Conservation (phyloP, 1,284 basidiomycete species). For the Cryptococcus hybrid region DNA sequence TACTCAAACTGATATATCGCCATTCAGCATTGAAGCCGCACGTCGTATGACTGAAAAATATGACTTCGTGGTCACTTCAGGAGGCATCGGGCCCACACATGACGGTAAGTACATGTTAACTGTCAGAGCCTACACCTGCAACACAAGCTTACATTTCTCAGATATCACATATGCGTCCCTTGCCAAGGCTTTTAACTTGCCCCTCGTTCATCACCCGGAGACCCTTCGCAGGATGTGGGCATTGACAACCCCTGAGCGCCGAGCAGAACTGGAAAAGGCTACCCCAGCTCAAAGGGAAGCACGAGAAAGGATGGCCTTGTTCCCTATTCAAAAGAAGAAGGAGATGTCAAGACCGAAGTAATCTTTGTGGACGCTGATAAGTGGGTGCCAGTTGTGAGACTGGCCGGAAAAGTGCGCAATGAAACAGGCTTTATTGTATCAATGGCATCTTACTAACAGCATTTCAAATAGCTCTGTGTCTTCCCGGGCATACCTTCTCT, state of each 20-base stretch:
- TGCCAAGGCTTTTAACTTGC: slow-evolving; percentile 76
- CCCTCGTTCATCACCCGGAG: slow-evolving; percentile 73
- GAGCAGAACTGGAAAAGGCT: slow-evolving; percentile 60
- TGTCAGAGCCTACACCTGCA: not conserved
- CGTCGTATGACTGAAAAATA: slow-evolving; percentile 74
- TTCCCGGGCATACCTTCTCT: slow-evolving; percentile 87
- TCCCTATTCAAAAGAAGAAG: slow-evolving; percentile 57
- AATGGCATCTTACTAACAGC: not conserved
- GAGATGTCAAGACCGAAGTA: slow-evolving; percentile 61
- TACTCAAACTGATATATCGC: not conserved
- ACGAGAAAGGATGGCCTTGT: slow-evolving; percentile 76
- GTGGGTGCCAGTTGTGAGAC: slow-evolving; percentile 86
- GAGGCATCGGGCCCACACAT: slow-evolving; percentile 78
- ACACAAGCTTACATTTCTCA: slow-evolving; percentile 11
- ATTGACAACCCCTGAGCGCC: slow-evolving; percentile 57
- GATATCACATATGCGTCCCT: slow-evolving; percentile 89
- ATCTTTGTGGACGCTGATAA: slow-evolving; percentile 69
- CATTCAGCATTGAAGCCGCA: slow-evolving; percentile 72
- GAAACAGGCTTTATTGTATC: too few species aligned
- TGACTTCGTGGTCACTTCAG: slow-evolving; percentile 83
- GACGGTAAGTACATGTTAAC: slow-evolving; percentile 57
- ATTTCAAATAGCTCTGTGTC: slow-evolving; percentile 62
- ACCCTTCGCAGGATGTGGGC: slow-evolving; percentile 74
- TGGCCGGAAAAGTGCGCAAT: slow-evolving; percentile 62
- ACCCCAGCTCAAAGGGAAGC: slow-evolving; percentile 69